Base-by-base conservation (phyloP, 1,284 basidiomycete genomes). In the Boletus sp. region DNA sequence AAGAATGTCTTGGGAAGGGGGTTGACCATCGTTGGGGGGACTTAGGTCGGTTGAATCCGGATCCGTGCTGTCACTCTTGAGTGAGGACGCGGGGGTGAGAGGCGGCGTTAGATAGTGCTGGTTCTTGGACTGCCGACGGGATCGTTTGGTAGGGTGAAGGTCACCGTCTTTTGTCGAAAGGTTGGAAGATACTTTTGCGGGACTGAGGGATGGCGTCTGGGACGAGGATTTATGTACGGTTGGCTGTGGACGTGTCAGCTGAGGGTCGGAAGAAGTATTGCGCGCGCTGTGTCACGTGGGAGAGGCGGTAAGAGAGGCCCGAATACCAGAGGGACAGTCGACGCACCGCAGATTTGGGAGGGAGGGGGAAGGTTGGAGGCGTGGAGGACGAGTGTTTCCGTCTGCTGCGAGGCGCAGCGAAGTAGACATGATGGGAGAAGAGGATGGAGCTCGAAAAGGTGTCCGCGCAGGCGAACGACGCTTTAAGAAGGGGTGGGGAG, bases 341-440 rank as follows among this genome's bases (percentile, higher is more conserved):
- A 60, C 66, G 47, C 42, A 80, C 79, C 77, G 74, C 46, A 82
- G 68, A 57, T 82, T 82, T 10, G 80, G 80, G 51, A 82, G 68
- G 22, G 80, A 81, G 16, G 80, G 78, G 4, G 79, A 81, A 41
- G 78, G 76, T 47, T 80, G 79, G 36, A 82, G 68, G 37, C 77
- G 76, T 8, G 72, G 70, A 40, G 74, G 75, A 50, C 72, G 69
- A 25, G 56, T 19, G 39, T 32, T 29, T 20, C 39, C 33, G 25
- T 65, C 66, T 36, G 44, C 55, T 29, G 54, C 45, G 36, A 44
- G 44, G 44, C 53, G 59, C 32, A 65, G 54, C 46, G 66, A 62
- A 51, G 56, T 17, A 36, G 64, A 56, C 64, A 66, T 66, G 67
- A 49, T 66, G 65, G 48, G 54, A 33, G 48, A 12, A 47, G 45